Conservation (phyloP, 257 asterid genomes). For the Voacanga thouarsii region DNA sequence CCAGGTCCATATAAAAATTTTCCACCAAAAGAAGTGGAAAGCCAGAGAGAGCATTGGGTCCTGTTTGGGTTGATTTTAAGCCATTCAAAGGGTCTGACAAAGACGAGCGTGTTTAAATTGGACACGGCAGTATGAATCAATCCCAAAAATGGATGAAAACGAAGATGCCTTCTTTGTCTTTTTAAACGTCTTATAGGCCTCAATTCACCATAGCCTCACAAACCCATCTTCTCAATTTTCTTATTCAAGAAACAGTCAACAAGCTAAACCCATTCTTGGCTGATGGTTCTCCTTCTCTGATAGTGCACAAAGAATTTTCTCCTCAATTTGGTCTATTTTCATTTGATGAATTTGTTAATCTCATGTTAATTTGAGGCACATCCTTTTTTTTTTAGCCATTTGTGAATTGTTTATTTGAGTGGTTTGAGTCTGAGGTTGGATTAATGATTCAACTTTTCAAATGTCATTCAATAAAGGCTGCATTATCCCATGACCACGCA, state of each 20-base stretch:
- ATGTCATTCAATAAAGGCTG: conserved; percentile 29
- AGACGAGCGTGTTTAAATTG: neutral
- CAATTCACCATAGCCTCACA: no score
- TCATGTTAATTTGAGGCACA: neutral
- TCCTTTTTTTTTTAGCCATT: neutral
- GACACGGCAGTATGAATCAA: neutral
- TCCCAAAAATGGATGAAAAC: no score
- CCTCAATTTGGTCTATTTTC: no score
- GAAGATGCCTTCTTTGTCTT: no score
- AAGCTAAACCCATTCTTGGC: no score
- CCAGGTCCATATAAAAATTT: no score
- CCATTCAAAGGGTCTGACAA: conserved; percentile 2
- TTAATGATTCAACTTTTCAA: conserved; percentile 14
- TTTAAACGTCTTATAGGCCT: neutral
- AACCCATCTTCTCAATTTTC: no score
- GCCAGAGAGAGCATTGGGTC: neutral
- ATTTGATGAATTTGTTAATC: neutral
- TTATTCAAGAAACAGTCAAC: no score
- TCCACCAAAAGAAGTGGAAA: no score
- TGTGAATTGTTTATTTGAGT: neutral
- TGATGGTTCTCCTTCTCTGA: neutral
- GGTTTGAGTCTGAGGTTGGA: conserved; percentile 11
- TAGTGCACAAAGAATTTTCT: no score
- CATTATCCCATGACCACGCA: conserved; percentile 30
- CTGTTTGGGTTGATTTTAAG: neutral